Base-by-base conservation (phyloP, 495 filamentous ascomycete genomes). In the Poronia punctata region DNA sequence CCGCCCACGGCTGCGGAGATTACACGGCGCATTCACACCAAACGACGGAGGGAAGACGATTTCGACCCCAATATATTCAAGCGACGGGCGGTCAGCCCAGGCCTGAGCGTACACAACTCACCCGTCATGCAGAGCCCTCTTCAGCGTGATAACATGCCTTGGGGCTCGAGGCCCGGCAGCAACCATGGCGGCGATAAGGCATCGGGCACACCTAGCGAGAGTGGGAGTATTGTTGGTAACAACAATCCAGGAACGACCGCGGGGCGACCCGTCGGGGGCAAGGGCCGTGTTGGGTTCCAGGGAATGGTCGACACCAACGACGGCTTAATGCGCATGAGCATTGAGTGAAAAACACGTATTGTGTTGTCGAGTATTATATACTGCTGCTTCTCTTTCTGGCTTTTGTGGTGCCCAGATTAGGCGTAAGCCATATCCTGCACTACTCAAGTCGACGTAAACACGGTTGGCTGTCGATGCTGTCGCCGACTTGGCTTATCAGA, bases 291-390 rank as follows among this genome's bases (percentile, higher is more conserved):
- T 19, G 94, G 93, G 15, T 73, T 93, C 38, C 92, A 97, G 59
- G 92, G 92, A 0, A 95, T 97, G 87, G 86, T 71, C 34, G 93
- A 97, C 65, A 92, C 93, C 3, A 84, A 87, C 53, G 92, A 97
- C 65, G 86, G 88, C 15, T 70, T 97, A 48, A 96, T 95, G 85
- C 88, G 92, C 53, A 90, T 98, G 88, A 95, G 86, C 57, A 90
- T 95, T 55, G 88, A 95, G 52, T 84, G 49, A 48, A n/a, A n/a
- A n/a, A n/a, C n/a, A n/a, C n/a, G n/a, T n/a, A n/a, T n/a, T n/a
- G n/a, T n/a, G n/a, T n/a, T n/a, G n/a, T n/a, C n/a, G n/a, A n/a
- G n/a, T n/a, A n/a, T n/a, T n/a, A n/a, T n/a, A n/a, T n/a, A n/a
- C n/a, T n/a, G n/a, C n/a, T n/a, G n/a, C n/a, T n/a, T n/a, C n/a